Base-by-base conservation (phyloP, 345 rosid species). In the Populus deltoides region DNA sequence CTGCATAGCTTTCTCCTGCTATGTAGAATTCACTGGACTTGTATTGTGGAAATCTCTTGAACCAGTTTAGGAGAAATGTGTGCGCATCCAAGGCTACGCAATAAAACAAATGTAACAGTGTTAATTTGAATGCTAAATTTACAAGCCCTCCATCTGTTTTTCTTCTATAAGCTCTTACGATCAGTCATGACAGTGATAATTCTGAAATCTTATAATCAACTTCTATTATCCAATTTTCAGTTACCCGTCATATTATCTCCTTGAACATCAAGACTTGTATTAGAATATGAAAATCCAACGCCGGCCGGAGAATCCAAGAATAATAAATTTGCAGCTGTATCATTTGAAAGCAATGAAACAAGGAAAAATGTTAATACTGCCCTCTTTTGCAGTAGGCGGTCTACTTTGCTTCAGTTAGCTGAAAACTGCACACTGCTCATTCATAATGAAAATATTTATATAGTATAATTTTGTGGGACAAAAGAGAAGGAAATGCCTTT, bases 1-100 rank as follows among this genome's bases (percentile, higher is more conserved):
- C 83, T 27, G 82, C 84, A 29, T 85, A 83, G 62, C 88, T 76
- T 38, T 82, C 84, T 72, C 82, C 81, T 7, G 86, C 65, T n/a
- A 80, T 55, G 65, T 75, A 82, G 81, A 85, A 76, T 15, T 85
- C 82, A 17, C 49, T 62, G 4, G 75, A 25, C 67, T 62, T 85
- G 82, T 71, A 78, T 36, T 78, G 70, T 5, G 84, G 86, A 68
- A 83, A 85, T 70, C 84, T 85, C 41, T 73, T 61, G 36, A 83
- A 65, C 88, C 88, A 85, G 24, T 85, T 83, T 10, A 77, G 11
- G 3, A 85, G 57, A 69, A 85, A 85, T 12, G 66, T 13, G 18
- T 70, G 72, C 11, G 82, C 57, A 75, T 85, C 88, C 55, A 69
- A 39, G 6, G 88, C 84, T 79, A 33, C 4, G 49, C 6, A 31